Base-by-base conservation (phyloP, 169 alveolate genomes). In the Plasmodium ovale region DNA sequence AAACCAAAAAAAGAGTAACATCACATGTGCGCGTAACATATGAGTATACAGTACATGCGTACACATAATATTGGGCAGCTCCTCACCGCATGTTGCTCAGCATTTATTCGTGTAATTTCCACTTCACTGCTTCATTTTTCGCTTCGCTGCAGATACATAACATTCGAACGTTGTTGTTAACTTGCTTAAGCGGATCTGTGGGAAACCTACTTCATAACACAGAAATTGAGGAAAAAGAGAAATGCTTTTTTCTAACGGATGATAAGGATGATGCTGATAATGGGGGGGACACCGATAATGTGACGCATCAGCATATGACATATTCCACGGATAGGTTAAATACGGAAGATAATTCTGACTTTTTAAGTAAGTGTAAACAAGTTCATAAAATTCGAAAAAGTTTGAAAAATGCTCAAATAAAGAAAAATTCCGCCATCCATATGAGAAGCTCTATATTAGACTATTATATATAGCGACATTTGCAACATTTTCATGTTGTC, bases 141-240 rank as follows among this genome's bases (percentile, higher is more conserved):
- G 5, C 62, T 31, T 27, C 33, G 0, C 27, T n/a, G n/a, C 19
- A 82, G 90, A 67, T 82, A 82, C 82, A 82, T 47, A 82, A 56
- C 27, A 53, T 82, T 44, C 51, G 90, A 25, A 82, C 90, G 9
- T 68, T 82, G 7, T 47, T 82, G 10, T 44, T 82, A 42, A 82
- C 71, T 7, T 65, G 84, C 65, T 7, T 65, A 29, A 53, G 69
- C 19, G 85, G 90, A 6, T 65, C 90, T 10, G 84, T 82, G n/a
- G 85, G 90, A 44, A 65, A 68, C 27, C 12, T 68, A 21, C 90
- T 82, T 70, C 90, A 82, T 47, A 82, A 82, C 21, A 82, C 82
- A 29, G 25, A 49, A 21, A 70, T 82, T 21, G 90, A 65, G 6
- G 27, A 82, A 47, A 58, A 49, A 16, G 53, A 82, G 51, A 42